Evolutionary conservation across 257 asterid species (phyloP).

Genomic region (Solanum sitiens): DNA sequence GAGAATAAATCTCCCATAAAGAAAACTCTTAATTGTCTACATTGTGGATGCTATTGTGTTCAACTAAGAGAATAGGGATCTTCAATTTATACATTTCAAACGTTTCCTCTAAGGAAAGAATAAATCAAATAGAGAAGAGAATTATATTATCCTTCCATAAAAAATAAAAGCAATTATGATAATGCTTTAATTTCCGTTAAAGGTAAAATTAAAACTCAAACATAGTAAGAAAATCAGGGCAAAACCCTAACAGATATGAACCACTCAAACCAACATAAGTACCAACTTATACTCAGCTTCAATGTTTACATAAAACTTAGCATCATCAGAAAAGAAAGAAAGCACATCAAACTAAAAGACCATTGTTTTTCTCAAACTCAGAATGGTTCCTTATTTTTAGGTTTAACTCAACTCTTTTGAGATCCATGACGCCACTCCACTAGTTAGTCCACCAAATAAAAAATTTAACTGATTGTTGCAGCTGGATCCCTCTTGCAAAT

Average conservation of each 20-base stretch:
- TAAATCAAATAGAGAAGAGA: too few relatives aligned
- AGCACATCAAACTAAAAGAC: not conserved
- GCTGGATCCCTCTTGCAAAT: not conserved
- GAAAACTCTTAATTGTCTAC: too few relatives aligned
- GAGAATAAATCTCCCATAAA: too few relatives aligned
- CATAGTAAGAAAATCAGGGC: too few relatives aligned
- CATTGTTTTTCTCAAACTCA: not conserved
- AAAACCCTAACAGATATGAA: not conserved
- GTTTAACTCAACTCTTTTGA: not conserved
- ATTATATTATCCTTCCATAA: too few relatives aligned
- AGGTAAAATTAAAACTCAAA: too few relatives aligned
- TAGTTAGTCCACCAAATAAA: not conserved
- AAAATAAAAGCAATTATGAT: too few relatives aligned
- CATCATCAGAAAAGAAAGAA: not conserved
- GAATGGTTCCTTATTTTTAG: not conserved
- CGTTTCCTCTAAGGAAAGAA: too few relatives aligned
- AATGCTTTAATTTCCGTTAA: too few relatives aligned
- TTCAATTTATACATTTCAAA: too few relatives aligned
- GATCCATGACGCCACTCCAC: not conserved
- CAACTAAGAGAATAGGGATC: too few relatives aligned
- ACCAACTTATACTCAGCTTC: not conserved
- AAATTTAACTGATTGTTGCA: not conserved
- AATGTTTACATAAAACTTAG: not conserved
- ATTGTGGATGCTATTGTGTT: too few relatives aligned
- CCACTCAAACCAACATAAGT: not conserved